Evolutionary conservation across 495 filamentous ascomycete genomes (phyloP), one percentile per base, ranked within the genome.

Genomic region (Neurospora sp.): DNA sequence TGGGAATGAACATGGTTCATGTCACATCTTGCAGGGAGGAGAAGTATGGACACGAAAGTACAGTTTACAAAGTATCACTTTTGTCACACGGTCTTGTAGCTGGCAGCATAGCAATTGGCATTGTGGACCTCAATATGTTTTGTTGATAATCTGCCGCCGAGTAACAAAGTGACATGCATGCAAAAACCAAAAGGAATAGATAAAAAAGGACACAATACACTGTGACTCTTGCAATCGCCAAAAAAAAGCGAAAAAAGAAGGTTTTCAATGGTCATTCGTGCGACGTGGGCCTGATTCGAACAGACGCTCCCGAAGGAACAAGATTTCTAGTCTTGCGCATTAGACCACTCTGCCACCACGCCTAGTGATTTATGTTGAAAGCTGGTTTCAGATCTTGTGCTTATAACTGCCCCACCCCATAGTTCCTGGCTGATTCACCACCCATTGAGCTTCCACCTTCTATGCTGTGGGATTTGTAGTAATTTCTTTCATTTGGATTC

Each of bases 331-430:
- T 46, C 42, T 46, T 46, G 42, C 42, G 42, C 42, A 46, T 46
- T 46, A 46, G 42, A 46, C 42, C 42, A 46, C 42, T 46, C 42
- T 46, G 42, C 46, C 46, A 53, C 46, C 46, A 53, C 48, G 48
- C 48, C 48, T 1, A 27, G 48, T 59, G 48, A 59, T 59, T 48
- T 46, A 4, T 20, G n/a, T n/a, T 48, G n/a, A 9, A 20, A 48
- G n/a, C 8, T n/a, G 0, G n/a, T 0, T 1, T 10, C 1, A 7
- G 9, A 5, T 0, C 6, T 48, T 10, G 16, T 48, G 1, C 8
- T 20, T 31, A 31, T 31, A 31, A 31, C 27, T 31, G 2, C 27
- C 27, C n/a, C n/a, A n/a, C n/a, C n/a, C n/a, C n/a, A n/a, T n/a
- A n/a, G n/a, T n/a, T n/a, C n/a, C n/a, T n/a, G n/a, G 27, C 27